Base-by-base conservation (phyloP, 2,329 filamentous ascomycete genomes). In the Alternaria sp. region DNA sequence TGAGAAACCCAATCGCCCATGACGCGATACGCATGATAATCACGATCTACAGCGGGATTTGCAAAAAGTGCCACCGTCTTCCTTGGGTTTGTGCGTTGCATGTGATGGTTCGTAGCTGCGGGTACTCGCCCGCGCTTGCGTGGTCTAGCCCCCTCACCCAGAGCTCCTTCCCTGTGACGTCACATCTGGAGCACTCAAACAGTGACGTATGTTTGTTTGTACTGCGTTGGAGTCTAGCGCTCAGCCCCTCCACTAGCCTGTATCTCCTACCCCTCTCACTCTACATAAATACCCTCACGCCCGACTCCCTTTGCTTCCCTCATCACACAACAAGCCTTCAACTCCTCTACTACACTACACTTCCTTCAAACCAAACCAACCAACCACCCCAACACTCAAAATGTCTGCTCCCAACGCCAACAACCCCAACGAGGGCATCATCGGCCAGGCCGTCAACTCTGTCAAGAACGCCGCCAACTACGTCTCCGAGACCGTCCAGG, bases 401-500 rank as follows among this genome's bases (percentile, higher is more conserved):
- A 81, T 81, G 79, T 79, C 79, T 80, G 79, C 76, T 59, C 79
- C 79, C 68, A 81, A 81, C 78, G 76, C 73, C 69, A 76, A 81
- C 73, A 75, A 70, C 64, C 79, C 80, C 64, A 81, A 80, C 71
- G 77, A 81, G 73, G 79, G 78, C 68, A 79, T 81, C 72, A 71
- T 81, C 73, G 79, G 78, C 71, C 75, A 79, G 73, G 67, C 72
- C 69, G 63, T 67, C 75, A 80, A 80, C 76, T 74, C 74, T 49
- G 66, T 77, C 66, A 73, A 79, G 83, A 86, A 89, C 81, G 85
- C 85, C 74, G 87, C 82, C 81, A 90, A 89, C 85, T 90, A 90
- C 86, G 87, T 90, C 81, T 80, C 86, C 69, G 89, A 90, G 84
- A 81, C 83, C 73, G 79, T 88, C 76, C 84, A 89, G 83, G 81